Conservation (phyloP, 1,139 yeast species). For the Zhuliangozyma parablackwelliae region DNA sequence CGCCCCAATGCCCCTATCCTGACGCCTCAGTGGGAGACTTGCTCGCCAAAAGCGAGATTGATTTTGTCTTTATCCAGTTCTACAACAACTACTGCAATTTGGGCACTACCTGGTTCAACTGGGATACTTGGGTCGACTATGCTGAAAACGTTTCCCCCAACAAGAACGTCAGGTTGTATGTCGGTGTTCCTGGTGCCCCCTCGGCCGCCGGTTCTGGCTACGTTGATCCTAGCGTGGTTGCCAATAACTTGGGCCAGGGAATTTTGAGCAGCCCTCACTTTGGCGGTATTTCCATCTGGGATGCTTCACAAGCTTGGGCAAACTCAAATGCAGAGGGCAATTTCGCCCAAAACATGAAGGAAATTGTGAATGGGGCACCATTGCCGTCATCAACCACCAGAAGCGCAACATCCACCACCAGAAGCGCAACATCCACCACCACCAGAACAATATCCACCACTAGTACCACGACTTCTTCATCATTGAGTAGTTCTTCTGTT, state of each 20-base stretch:
- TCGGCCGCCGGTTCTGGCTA: conserved; percentile 57
- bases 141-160: conserved; percentile 66
- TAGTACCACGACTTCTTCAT: too few species aligned
- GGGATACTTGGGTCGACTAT: conserved; percentile 76
- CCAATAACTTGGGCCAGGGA: conserved; percentile 20
- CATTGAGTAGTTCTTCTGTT: too few species aligned
- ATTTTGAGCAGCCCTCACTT: conserved; percentile 46
- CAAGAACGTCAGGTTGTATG: conserved; percentile 54
- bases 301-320: conserved; percentile 73
- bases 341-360: conserved; percentile 41
- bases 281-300: conserved; percentile 92
- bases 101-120: conserved; percentile 58
- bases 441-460: background rate
- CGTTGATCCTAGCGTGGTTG: conserved; percentile 16
- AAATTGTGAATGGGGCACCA: conserved; percentile 9
- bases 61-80: conserved; percentile 87
- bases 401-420: background rate
- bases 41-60: conserved; percentile 58
- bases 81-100: conserved; percentile 84
- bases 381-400: conserved; percentile 1
- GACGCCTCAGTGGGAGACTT: conserved; percentile 78
- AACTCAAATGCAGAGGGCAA: conserved; percentile 46
- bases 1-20: conserved; percentile 94
- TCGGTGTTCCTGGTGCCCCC: conserved; percentile 72
- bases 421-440: conserved; percentile 2